Conservation (phyloP, 106 monocot species). For the Xerophyta viscosa region DNA sequence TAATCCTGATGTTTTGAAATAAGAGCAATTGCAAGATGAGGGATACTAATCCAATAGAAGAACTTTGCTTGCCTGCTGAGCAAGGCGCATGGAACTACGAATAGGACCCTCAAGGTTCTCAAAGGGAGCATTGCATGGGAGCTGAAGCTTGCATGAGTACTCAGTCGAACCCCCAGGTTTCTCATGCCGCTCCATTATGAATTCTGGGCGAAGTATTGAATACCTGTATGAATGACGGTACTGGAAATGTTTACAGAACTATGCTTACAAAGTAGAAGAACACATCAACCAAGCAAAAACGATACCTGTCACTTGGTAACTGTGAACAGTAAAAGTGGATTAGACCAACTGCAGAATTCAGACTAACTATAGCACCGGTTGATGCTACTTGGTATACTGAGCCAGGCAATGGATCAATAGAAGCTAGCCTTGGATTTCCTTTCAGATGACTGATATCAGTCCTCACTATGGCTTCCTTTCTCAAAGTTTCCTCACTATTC, state of each 20-base stretch:
- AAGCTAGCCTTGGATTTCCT: slow-evolving; percentile 41
- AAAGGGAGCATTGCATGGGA: slow-evolving; percentile 97
- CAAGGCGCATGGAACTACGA: slow-evolving; percentile 87
- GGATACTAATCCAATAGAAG: neutral
- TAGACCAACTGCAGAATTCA: slow-evolving; percentile 99
- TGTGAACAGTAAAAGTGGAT: slow-evolving; percentile 98
- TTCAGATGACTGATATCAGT: slow-evolving; percentile 98
- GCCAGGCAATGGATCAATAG: slow-evolving; percentile 51
- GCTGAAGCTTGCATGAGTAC: slow-evolving; percentile 95
- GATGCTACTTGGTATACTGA: slow-evolving; percentile 87
- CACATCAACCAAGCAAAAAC: neutral
- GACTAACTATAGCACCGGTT: slow-evolving; percentile 95
- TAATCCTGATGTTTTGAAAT: neutral
- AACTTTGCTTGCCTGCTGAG: slow-evolving; percentile 60
- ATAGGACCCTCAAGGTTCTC: slow-evolving; percentile 91
- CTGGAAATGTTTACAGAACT: no score
- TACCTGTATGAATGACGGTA: no score
- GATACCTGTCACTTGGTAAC: slow-evolving; percentile 88
- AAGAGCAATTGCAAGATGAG: neutral
- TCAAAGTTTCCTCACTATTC: slow-evolving; percentile 94
- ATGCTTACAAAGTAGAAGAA: no score
- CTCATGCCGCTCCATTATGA: slow-evolving; percentile 91
- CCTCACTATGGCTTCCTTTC: slow-evolving; percentile 96
- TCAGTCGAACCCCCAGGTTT: slow-evolving; percentile 58
- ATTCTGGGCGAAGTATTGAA: slow-evolving; percentile 95